phyloP scores from a whole-genome alignment of 495 filamentous ascomycete species.

The Aspergillus funiculosus region DNA sequence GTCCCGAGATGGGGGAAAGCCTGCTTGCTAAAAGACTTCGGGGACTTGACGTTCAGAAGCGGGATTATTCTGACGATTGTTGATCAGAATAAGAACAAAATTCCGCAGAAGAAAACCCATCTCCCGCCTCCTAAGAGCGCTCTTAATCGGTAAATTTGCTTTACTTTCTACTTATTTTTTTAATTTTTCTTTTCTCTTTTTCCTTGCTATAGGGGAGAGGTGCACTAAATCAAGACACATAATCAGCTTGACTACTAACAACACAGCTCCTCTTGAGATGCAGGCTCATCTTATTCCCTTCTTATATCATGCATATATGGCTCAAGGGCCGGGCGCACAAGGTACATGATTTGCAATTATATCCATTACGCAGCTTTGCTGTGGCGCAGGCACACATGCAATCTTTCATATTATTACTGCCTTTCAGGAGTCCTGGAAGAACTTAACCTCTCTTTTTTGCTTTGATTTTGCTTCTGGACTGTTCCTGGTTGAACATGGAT shows the following conservation, averaged over 20 bases:
- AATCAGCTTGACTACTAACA: neutral
- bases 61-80: slow-evolving; percentile 8
- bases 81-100: neutral
- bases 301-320: neutral
- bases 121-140: neutral
- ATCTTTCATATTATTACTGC: neutral
- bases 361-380: slow-evolving; percentile 5
- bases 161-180: neutral
- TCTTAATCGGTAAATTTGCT: slow-evolving; percentile 5
- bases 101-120: neutral
- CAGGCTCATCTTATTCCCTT: slow-evolving; percentile 10
- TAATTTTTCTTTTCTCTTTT: slow-evolving; percentile 1
- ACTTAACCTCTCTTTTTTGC: too few relatives aligned
- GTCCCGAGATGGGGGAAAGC: slow-evolving; percentile 46
- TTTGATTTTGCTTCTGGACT: too few relatives aligned
- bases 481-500: too few relatives aligned
- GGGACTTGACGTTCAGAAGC: slow-evolving; percentile 42
- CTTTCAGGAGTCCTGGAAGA: neutral
- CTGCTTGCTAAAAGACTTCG: slow-evolving; percentile 51
- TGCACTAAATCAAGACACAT: neutral
- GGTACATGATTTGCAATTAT: slow-evolving; percentile 2
- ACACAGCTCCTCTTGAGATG: slow-evolving; percentile 7
- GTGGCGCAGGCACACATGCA: neutral
- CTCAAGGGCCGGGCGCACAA: slow-evolving; percentile 1
- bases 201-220: neutral